Evolutionary conservation across 1,139 yeast species (phyloP), one percentile per base, ranked within the genome.

Genomic region (Zygosaccharomyces pseudobailii): DNA sequence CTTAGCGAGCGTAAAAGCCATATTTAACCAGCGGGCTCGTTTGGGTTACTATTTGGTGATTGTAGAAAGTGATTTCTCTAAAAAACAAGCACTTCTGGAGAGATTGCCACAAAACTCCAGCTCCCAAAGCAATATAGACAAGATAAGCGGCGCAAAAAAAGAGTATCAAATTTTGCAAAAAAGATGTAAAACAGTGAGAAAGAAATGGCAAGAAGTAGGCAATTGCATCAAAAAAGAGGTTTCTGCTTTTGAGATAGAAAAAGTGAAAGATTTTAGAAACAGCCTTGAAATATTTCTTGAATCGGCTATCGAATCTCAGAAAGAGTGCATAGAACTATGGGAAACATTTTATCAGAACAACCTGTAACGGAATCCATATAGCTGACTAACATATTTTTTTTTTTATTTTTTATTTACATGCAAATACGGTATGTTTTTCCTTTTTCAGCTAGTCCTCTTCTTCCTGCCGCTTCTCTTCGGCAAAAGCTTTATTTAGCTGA

Each of bases 241-340:
- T 42, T 78, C 76, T 21, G 69, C 64, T 31, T 87, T 90, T 63
- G 96, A 88, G 62, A 71, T 73, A 40, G 94, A 84, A 48, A 87
- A 84, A 60, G 78, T 89, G 42, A 82, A 79, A 42, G 98, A 92
- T 61, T 89, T 94, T 67, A 78, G 96, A 61, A 87, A 87, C 61
- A 79, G 90, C 53, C 88, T 92, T 49, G 99, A 92, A 68, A 83
- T 90, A 20, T 90, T 82, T 59, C 76, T 95, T 61, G 98, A 94
- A 66, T 81, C 94, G 50, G 81, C 95, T 22, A 87, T 90, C 43
- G 98, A 92, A 68, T 78, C 92, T 17, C 98, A 92, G 66, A 94
- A 92, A 70, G 97, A 89, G 65, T 82, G 92, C 30, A 92, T 92
- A 56, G 98, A 92, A 67, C 68, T 87, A 30, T 92, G 97, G 95